Conservation (phyloP, 2,329 filamentous ascomycete genomes). For the Trichophyton simii region DNA sequence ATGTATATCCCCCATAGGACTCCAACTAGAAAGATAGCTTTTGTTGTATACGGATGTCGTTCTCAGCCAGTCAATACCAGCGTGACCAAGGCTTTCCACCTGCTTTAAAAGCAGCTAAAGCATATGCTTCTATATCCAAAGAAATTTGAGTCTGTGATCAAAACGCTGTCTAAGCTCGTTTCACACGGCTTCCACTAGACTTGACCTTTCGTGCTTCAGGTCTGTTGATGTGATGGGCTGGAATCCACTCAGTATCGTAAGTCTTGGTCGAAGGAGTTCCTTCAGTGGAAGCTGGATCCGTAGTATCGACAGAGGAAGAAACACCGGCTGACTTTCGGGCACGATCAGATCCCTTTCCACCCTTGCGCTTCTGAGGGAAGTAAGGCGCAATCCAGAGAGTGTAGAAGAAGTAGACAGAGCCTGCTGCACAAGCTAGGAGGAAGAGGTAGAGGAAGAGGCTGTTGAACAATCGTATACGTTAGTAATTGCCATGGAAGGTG, state of each 20-base stretch:
- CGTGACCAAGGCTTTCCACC: neutral
- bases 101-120: neutral
- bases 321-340: conserved; percentile 49
- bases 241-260: conserved; percentile 92
- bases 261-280: conserved; percentile 57
- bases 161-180: conserved; percentile 8
- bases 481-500: neutral
- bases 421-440: conserved; percentile 64
- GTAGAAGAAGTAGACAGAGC: conserved; percentile 90
- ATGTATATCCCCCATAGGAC: neutral
- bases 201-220: conserved; percentile 56
- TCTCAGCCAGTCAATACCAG: too few species aligned
- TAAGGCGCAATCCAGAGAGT: conserved; percentile 94
- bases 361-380: conserved; percentile 67
- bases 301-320: conserved; percentile 54
- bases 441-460: conserved; percentile 98
- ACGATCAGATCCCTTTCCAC: conserved; percentile 53
- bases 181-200: conserved; percentile 21
- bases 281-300: conserved; percentile 52
- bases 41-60: neutral
- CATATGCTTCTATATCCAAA: neutral
- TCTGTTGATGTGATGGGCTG: conserved; percentile 74
- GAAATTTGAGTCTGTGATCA: neutral
- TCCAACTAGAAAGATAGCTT: neutral
- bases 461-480: conserved; percentile 11